Evolutionary conservation across 805 yeast species (phyloP), one percentile per base, ranked within the genome.

Genomic region (Starmerella roubikii): DNA sequence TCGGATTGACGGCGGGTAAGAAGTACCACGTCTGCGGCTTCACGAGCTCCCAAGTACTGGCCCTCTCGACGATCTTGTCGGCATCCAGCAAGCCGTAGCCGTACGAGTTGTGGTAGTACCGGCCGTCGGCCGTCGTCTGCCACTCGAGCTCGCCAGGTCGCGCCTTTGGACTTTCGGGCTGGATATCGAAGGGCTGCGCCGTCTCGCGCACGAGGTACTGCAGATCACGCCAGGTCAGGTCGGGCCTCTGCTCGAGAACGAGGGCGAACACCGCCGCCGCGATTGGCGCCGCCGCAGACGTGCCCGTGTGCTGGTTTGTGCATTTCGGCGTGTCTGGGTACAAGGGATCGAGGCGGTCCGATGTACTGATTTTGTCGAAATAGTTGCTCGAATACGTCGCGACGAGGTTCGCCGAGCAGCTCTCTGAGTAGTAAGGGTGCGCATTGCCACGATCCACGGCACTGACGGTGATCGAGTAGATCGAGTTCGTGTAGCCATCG

Each of bases 261-360:
- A 91, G 64, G 0, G 96, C 72, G 56, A 81, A 84, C 1, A 91
- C 69, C n/a, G 97, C 98, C 0, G 97, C 96, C 0, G 96, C 97
- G 40, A 91, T 67, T 0, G 98, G 98, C 0, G 98, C 98, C 13
- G 98, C 96, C 0, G 98, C 98, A 18, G 97, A 88, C 0, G 98
- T 91, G 17, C 98, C 98, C 10, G 96, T 95, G 58, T 91, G 98
- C 20, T 50, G 58, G 28, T 68, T 68, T 2, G 93, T 64, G 58
- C 98, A 91, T 48, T 63, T 59, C 17, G 36, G 37, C 30, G 23
- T 49, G 18, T 29, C 34, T 6, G 47, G 50, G 11, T 36, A 11
- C 35, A 12, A 13, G n/a, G 47, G 42, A 30, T 45, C 37, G 4
- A 37, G 28, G 4, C 44, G 36, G 40, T 51, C 54, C 2, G 95